Conservation (phyloP, 73 alveolate genomes). For the Uronychia binucleata region DNA sequence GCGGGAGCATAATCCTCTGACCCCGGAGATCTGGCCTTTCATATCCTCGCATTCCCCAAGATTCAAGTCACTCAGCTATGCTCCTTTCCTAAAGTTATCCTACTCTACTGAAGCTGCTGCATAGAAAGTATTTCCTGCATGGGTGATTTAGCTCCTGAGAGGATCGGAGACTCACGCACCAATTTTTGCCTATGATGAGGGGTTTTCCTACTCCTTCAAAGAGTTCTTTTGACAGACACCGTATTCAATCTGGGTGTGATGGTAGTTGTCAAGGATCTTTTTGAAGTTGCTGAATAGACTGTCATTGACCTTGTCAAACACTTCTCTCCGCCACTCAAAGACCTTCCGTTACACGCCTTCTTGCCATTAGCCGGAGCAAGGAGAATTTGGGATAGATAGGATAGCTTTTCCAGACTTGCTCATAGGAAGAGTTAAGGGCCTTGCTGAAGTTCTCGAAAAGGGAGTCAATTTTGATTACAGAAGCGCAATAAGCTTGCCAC, state of each 20-base stretch:
- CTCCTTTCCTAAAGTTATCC: too few species aligned
- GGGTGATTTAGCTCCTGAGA: not conserved
- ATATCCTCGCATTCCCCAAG: too few species aligned
- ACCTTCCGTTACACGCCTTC: not conserved
- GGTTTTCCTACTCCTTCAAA: not conserved
- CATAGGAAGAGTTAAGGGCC: not conserved
- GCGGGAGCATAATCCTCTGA: not conserved
- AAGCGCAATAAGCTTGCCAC: slow-evolving; percentile 14
- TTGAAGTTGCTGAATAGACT: not conserved
- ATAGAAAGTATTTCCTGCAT: too few species aligned
- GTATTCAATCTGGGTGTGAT: not conserved
- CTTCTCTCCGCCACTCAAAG: slow-evolving; percentile 15
- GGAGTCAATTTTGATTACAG: not conserved
- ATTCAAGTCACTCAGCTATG: too few species aligned
- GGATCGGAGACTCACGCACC: not conserved
- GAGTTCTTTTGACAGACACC: slow-evolving; percentile 1
- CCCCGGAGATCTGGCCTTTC: too few species aligned
- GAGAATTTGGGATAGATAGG: slow-evolving; percentile 6
- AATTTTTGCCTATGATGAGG: not conserved
- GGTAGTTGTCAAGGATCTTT: not conserved
- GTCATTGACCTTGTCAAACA: not conserved
- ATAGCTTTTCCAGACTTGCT: not conserved
- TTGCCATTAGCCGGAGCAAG: not conserved
- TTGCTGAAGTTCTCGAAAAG: slow-evolving; percentile 3
- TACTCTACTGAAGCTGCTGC: too few species aligned